These are phyloP conservation scores for Quercus tomentella DNA, from an alignment of 331 rosid genomes.

Conservation along the genomic window DNA sequence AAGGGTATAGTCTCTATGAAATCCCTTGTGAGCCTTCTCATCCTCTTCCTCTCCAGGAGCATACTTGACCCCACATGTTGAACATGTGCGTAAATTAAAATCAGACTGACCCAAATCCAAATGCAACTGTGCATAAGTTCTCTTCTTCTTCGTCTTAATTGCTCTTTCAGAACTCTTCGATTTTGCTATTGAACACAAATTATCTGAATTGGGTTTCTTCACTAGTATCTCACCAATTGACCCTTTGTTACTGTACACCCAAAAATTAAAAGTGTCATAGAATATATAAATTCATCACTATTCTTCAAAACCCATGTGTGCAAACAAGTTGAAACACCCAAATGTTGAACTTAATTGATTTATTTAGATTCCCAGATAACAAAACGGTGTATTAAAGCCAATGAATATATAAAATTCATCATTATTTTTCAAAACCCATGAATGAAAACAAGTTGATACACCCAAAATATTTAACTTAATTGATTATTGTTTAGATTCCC, in stretches of 20 bases:
- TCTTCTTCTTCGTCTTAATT: slow-evolving; percentile 62
- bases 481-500: too few species aligned
- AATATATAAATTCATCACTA: not conserved
- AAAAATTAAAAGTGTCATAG: not conserved
- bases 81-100: slow-evolving; percentile 52
- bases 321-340: not conserved
- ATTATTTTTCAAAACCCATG: not conserved
- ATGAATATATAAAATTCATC: not conserved
- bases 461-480: too few species aligned
- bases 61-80: slow-evolving; percentile 58
- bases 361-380: not conserved
- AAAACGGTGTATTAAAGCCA: not conserved
- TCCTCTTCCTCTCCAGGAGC: slow-evolving; percentile 57
- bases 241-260: not conserved
- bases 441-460: not conserved
- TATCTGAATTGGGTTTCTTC: not conserved
- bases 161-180: slow-evolving; percentile 18
- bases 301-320: not conserved
- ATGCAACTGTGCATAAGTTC: slow-evolving; percentile 76
- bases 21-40: slow-evolving; percentile 66
- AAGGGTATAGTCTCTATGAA: slow-evolving; percentile 51
- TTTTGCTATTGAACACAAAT: not conserved
- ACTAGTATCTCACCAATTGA: not conserved
- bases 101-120: slow-evolving; percentile 78
- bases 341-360: too few species aligned